These are phyloP conservation scores for Podospora sp. DNA, from an alignment of 495 filamentous ascomycete genomes.

Conservation along the genomic window DNA sequence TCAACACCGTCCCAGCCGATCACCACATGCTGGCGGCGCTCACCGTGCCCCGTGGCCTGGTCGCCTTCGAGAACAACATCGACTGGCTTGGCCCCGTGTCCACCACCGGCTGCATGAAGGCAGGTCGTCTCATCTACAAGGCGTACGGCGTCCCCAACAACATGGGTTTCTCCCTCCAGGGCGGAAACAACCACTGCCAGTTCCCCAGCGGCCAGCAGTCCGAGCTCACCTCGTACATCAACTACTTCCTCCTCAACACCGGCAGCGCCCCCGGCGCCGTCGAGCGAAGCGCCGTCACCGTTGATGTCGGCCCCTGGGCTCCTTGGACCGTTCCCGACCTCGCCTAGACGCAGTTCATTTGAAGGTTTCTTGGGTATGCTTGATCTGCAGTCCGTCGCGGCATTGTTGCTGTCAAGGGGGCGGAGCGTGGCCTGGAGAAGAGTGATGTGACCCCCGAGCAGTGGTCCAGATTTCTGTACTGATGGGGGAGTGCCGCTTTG, in stretches of 20 bases:
- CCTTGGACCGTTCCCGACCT: slow-evolving; percentile 46
- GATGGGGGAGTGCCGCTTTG: slow-evolving; percentile 16
- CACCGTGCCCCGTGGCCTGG: slow-evolving; percentile 50
- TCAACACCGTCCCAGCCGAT: slow-evolving; percentile 47
- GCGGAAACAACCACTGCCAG: slow-evolving; percentile 55
- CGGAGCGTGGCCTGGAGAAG: background rate
- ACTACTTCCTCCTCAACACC: slow-evolving; percentile 45
- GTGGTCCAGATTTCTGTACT: slow-evolving; percentile 12
- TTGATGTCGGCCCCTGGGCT: slow-evolving; percentile 43
- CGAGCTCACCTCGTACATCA: slow-evolving; percentile 55
- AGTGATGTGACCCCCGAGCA: background rate
- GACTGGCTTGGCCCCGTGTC: slow-evolving; percentile 57
- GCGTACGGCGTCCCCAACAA: slow-evolving; percentile 51
- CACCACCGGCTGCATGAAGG: slow-evolving; percentile 59
- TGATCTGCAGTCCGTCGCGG: too few species aligned
- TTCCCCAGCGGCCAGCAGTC: slow-evolving; percentile 46
- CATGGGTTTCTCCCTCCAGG: slow-evolving; percentile 58
- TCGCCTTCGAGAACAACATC: slow-evolving; percentile 56
- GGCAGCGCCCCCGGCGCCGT: slow-evolving; percentile 39
- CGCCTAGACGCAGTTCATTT: slow-evolving; percentile 22
- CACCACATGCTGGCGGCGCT: slow-evolving; percentile 56
- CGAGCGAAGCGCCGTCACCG: slow-evolving; percentile 44
- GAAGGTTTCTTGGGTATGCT: too few species aligned
- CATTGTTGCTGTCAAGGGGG: background rate
- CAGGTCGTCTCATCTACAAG: slow-evolving; percentile 54